phyloP scores from a whole-genome alignment of 805 yeast species.

The Vanderwaltozyma verrucispora region DNA sequence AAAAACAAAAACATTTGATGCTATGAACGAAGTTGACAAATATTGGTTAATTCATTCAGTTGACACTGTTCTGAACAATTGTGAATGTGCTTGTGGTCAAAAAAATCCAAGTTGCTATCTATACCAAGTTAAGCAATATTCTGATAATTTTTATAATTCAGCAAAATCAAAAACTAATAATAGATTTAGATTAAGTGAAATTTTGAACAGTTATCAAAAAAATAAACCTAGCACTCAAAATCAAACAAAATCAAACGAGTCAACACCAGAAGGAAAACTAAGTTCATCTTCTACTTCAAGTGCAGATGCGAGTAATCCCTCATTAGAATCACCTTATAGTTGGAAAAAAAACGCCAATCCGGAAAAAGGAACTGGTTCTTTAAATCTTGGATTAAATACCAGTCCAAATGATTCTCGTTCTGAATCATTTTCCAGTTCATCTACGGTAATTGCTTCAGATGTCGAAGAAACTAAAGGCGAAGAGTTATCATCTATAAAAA shows the following conservation, averaged over 20 bases:
- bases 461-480: conserved; percentile 1
- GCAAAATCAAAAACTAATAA: conserved; percentile 3
- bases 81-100: conserved; percentile 45
- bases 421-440: conserved; percentile 2
- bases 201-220: conserved; percentile 1
- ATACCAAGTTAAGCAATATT: conserved; percentile 52
- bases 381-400: neutral
- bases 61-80: conserved; percentile 49
- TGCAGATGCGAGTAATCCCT: conserved; percentile 1
- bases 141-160: conserved; percentile 34
- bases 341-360: neutral
- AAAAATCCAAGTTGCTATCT: conserved; percentile 44
- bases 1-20: conserved; percentile 41
- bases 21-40: conserved; percentile 42
- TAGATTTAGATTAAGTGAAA: conserved; percentile 1
- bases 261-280: neutral
- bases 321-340: neutral
- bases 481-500: conserved; percentile 2
- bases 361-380: neutral
- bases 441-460: conserved; percentile 1
- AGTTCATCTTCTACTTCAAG: neutral
- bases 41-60: conserved; percentile 48
- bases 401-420: neutral
- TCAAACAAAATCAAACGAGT: neutral
- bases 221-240: neutral